Conservation (phyloP, 2,329 filamentous ascomycete species). For the Zelopaecilomyces penicillatus region DNA sequence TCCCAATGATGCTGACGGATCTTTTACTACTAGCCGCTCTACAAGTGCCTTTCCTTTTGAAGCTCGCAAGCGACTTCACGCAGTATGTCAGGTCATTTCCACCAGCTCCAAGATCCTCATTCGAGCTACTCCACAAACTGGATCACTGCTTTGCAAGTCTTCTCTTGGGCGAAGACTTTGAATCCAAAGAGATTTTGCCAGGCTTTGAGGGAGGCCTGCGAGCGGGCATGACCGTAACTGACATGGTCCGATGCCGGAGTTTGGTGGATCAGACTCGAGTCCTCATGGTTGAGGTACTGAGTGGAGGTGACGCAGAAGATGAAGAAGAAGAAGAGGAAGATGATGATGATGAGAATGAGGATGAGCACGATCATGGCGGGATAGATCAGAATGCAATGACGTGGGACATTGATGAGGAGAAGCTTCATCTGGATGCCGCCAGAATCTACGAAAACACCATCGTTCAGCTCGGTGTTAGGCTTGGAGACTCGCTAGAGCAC, state of each 20-base stretch:
- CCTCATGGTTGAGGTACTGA: conserved; percentile 60
- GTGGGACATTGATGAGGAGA: conserved; percentile 38
- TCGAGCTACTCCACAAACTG: conserved; percentile 65
- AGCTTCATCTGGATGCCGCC: conserved; percentile 61
- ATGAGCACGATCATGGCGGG: conserved; percentile 22
- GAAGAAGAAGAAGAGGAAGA: conserved; percentile 30
- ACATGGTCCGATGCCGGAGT: conserved; percentile 81
- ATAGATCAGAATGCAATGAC: not conserved
- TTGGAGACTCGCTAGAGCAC: conserved; percentile 38
- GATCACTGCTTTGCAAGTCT: conserved; percentile 78
- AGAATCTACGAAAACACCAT: conserved; percentile 75
- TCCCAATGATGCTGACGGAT: not conserved
- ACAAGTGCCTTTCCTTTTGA: conserved; percentile 77
- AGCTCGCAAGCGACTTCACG: conserved; percentile 63
- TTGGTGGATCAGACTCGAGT: conserved; percentile 70
- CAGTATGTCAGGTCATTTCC: conserved; percentile 67
- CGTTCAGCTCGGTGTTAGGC: conserved; percentile 59
- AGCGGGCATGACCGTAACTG: conserved; percentile 64
- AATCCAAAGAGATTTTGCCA: conserved; percentile 56
- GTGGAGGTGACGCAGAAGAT: conserved; percentile 30
- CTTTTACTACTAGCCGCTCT: conserved; percentile 50
- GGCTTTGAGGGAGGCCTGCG: conserved; percentile 57
- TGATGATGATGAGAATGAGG: conserved; percentile 28
- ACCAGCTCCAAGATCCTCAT: conserved; percentile 51
- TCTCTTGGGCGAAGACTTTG: conserved; percentile 56